Conservation (phyloP, 306 rosid species). For the Prunus davidiana region DNA sequence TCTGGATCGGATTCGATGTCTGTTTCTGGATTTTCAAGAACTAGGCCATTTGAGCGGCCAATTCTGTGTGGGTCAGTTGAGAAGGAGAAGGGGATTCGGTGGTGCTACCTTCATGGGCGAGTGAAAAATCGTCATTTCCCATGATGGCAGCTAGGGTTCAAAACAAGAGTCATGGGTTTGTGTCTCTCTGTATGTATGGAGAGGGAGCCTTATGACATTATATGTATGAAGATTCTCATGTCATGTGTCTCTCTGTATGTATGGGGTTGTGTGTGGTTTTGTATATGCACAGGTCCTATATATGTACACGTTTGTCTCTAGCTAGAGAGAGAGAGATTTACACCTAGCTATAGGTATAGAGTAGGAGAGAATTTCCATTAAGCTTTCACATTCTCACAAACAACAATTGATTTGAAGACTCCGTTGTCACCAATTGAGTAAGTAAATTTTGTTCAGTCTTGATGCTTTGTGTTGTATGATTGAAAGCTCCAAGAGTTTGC, state of each 20-base stretch:
- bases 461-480: not conserved
- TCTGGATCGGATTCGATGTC: fast-evolving
- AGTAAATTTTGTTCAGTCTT: not conserved
- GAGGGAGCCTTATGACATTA: not conserved
- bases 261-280: not conserved
- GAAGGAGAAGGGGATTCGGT: fast-evolving
- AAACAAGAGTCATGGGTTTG: not conserved
- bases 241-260: not conserved
- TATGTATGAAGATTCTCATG: not conserved
- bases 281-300: not conserved
- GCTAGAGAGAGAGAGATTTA: not conserved
- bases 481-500: not conserved
- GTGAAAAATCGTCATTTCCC: no score
- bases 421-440: not conserved
- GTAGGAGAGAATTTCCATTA: not conserved
- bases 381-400: not conserved
- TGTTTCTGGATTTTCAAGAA: no score
- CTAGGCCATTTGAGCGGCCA: no score
- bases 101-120: no score
- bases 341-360: not conserved
- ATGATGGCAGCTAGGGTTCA: no score
- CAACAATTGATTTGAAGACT: not conserved
- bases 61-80: no score
- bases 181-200: not conserved
- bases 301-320: not conserved